A percentile compares a stretch with the other conserved stretches of the same genome.
Conservation (phyloP, 305 asterid genomes). For the Plantago lanceolata region DNA sequence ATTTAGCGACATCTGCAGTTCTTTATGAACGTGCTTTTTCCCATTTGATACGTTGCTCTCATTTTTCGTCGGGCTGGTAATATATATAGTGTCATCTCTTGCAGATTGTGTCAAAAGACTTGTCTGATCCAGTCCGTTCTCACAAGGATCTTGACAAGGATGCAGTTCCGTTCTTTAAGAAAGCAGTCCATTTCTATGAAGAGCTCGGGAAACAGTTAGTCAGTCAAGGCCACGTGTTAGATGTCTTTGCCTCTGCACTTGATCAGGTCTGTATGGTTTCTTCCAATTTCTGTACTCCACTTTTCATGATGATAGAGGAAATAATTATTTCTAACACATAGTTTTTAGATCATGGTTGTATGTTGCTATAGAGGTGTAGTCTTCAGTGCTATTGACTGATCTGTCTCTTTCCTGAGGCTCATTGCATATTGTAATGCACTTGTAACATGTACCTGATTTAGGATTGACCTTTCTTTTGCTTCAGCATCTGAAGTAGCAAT, state of each 20-base stretch:
- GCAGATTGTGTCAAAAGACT: slow-evolving; percentile 92
- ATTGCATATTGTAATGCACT: background rate
- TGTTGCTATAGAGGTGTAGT: background rate
- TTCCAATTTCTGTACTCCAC: slow-evolving; percentile 2
- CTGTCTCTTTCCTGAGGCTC: background rate
- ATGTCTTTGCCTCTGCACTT: slow-evolving; percentile 93
- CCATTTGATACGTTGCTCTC: slow-evolving; percentile 16
- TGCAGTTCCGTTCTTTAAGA: slow-evolving; percentile 80
- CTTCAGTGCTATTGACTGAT: background rate
- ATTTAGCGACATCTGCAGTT: background rate
- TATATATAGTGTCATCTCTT: slow-evolving; percentile 18
- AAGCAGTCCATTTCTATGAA: slow-evolving; percentile 75
- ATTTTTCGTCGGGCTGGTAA: slow-evolving; percentile 19
- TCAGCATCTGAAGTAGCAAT: background rate
- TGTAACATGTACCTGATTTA: slow-evolving; percentile 9
- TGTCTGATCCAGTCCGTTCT: slow-evolving; percentile 95
- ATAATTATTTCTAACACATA: too few species aligned
- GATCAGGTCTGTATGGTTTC: slow-evolving; percentile 70
- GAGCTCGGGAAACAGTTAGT: slow-evolving; percentile 83
- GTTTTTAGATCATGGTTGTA: too few species aligned
- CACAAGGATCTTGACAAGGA: slow-evolving; percentile 98
- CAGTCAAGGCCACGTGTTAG: slow-evolving; percentile 87
- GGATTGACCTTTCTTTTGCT: slow-evolving; percentile 1
- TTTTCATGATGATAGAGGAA: background rate
- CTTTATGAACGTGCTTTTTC: background rate